Evolutionary conservation across 805 yeast species (phyloP).

Genomic region (Clavispora santaluciae): DNA sequence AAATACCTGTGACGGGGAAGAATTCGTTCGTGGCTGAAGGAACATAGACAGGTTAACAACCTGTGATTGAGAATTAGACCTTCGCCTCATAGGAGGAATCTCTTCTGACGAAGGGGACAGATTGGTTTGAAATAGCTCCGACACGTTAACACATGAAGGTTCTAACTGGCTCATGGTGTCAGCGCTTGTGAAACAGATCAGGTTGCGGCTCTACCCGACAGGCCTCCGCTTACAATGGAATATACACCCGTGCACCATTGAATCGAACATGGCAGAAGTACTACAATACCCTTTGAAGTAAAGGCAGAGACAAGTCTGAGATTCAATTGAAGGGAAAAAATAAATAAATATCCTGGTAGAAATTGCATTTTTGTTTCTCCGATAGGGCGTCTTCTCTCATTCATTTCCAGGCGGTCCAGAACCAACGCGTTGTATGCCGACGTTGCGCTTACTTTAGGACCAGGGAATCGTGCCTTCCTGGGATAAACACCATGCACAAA

Average conservation of each 20-base stretch:
- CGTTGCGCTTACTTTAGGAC: no score
- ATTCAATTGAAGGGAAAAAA: no score
- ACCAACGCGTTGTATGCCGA: no score
- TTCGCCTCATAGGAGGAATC: conserved; percentile 11
- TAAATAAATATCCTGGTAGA: no score
- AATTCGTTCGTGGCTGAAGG: conserved; percentile 3
- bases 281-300: no score
- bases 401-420: no score
- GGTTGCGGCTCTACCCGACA: not conserved
- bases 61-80: conserved; percentile 42
- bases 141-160: not conserved
- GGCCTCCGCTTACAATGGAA: not conserved
- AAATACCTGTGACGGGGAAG: not conserved
- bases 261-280: no score
- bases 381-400: no score
- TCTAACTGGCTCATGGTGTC: conserved; percentile 1
- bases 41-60: conserved; percentile 19
- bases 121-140: conserved; percentile 1
- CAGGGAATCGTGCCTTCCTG: no score
- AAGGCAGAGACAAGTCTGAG: no score
- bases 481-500: no score
- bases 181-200: not conserved
- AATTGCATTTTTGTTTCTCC: no score
- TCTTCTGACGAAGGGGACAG: not conserved
- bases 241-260: conserved; percentile 1